Conservation (phyloP, 176 grass and related monocot species). For the Carex pumila region DNA sequence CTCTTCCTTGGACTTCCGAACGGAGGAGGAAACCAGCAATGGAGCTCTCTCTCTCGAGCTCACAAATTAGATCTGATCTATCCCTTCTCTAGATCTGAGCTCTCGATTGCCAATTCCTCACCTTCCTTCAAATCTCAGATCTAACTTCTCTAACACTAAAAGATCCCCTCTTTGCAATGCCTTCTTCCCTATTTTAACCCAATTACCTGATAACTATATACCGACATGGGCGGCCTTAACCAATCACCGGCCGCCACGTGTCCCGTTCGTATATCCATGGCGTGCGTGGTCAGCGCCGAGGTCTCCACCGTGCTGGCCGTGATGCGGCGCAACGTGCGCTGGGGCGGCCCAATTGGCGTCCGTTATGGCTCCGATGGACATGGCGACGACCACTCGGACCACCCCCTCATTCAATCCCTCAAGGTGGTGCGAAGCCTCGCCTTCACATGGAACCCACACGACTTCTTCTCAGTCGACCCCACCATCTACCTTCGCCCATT, state of each 20-base stretch:
- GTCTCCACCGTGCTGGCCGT: constrained; percentile 88
- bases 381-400: constrained; percentile 66
- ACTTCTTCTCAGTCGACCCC: constrained; percentile 39
- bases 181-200: constrained; percentile 1
- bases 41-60: not conserved
- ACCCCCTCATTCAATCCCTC: constrained; percentile 63
- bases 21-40: not conserved
- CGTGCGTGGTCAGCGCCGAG: constrained; percentile 82
- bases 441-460: constrained; percentile 42
- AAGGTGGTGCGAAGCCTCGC: constrained; percentile 59
- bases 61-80: constrained; percentile 14
- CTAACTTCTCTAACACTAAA: not conserved
- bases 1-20: not conserved
- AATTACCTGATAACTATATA: not conserved
- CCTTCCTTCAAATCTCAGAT: constrained; percentile 13
- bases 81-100: not conserved
- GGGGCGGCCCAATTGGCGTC: constrained; percentile 49
- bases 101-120: not conserved
- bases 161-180: constrained; percentile 1
- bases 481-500: constrained; percentile 72
- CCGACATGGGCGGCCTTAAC: constrained; percentile 6
- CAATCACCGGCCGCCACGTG: constrained; percentile 2
- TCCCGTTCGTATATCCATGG: constrained; percentile 32
- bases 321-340: constrained; percentile 96
- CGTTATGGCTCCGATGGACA: constrained; percentile 49